These are phyloP conservation scores for Saccharomycopsis selenospora DNA, from an alignment of 805 yeast species.

Conservation along the genomic window DNA sequence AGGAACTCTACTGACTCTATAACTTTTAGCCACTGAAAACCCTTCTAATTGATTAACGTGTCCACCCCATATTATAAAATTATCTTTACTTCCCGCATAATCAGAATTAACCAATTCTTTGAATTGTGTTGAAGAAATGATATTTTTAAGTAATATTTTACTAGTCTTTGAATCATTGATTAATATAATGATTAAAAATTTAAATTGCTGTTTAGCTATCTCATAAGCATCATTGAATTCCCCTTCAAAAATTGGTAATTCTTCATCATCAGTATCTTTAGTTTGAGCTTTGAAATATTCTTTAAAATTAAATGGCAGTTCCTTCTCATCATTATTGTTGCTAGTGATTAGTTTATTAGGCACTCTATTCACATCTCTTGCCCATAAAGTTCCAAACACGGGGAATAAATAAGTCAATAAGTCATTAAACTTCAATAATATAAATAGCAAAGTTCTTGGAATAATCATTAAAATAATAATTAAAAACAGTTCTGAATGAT, in stretches of 20 bases:
- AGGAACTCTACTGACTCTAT: constrained; percentile 49
- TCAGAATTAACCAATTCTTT: constrained; percentile 6
- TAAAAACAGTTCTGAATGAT: constrained; percentile 21
- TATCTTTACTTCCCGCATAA: constrained; percentile 27
- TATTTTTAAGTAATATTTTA: constrained; percentile 9
- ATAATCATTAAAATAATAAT: constrained; percentile 47
- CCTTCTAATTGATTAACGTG: constrained; percentile 59
- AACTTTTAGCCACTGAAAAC: constrained; percentile 52
- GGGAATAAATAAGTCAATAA: constrained; percentile 33
- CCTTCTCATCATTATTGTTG: constrained; percentile 10
- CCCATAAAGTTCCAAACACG: constrained; percentile 16
- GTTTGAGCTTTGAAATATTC: constrained; percentile 23
- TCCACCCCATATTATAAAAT: constrained; percentile 56
- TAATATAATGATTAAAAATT: constrained; percentile 49
- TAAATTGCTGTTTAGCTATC: constrained; percentile 33
- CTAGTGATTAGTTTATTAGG: constrained; percentile 1
- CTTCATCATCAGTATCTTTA: constrained; percentile 15
- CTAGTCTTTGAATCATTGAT: constrained; percentile 24
- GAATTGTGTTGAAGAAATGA: constrained; percentile 10
- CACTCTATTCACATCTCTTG: constrained; percentile 10
- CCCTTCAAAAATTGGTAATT: constrained; percentile 26
- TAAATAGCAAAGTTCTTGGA: constrained; percentile 43
- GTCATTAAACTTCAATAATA: constrained; percentile 35
- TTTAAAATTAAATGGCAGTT: constrained; percentile 18
- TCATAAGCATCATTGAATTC: constrained; percentile 39